These are phyloP conservation scores for Haberlea rhodopensis DNA, from an alignment of 257 asterid species.

Conservation along the genomic window DNA sequence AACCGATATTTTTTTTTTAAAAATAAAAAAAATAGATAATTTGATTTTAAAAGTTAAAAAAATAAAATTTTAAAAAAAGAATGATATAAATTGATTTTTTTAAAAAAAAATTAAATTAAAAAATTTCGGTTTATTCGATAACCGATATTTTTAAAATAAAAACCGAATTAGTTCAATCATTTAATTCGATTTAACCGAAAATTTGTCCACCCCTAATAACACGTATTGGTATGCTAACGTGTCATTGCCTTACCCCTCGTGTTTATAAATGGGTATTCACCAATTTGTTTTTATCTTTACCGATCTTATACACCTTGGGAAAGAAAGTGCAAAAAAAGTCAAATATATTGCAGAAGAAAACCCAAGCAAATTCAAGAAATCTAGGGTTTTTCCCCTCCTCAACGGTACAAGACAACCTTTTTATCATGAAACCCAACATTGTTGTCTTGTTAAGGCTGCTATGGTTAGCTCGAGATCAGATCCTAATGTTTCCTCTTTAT, in stretches of 20 bases:
- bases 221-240: background rate
- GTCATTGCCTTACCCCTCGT: background rate
- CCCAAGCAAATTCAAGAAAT: conserved; percentile 22
- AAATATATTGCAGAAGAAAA: conserved; percentile 29
- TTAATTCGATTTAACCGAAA: too few relatives aligned
- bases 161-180: too few relatives aligned
- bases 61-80: too few relatives aligned
- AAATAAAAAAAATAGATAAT: too few relatives aligned
- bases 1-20: too few relatives aligned
- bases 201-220: too few relatives aligned
- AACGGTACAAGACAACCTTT: background rate
- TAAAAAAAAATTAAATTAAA: too few relatives aligned
- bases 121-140: too few relatives aligned
- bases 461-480: conserved; percentile 25
- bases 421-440: background rate
- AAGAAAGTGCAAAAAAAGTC: conserved; percentile 19
- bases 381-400: conserved; percentile 31
- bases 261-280: conserved; percentile 12
- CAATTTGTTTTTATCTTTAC: conserved; percentile 1
- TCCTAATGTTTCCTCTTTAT: conserved; percentile 26
- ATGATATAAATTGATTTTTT: too few relatives aligned
- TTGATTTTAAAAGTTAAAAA: too few relatives aligned
- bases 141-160: too few relatives aligned
- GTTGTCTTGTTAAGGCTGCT: conserved; percentile 26
- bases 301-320: conserved; percentile 21